These are phyloP conservation scores for Asterophora lycoperdoides DNA, from an alignment of 768 basidiomycete species.

Conservation along the genomic window DNA sequence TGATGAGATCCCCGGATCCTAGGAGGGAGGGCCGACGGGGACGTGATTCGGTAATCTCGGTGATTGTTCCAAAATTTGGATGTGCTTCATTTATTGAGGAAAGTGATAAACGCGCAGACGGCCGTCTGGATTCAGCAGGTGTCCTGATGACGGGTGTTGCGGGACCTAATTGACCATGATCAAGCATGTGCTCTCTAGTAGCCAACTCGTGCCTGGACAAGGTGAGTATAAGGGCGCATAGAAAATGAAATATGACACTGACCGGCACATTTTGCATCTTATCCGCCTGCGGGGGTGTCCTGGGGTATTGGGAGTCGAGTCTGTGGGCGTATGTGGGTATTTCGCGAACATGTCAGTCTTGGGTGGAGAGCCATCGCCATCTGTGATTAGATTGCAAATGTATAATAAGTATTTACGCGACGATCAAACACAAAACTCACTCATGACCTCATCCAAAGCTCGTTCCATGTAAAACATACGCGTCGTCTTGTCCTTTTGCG, in stretches of 20 bases:
- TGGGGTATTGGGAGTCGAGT: conserved; percentile 59
- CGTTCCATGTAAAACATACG: conserved; percentile 84
- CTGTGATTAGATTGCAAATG: conserved; percentile 32
- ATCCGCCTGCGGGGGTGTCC: conserved; percentile 54
- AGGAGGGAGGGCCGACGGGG: conserved; percentile 31
- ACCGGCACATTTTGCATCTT: conserved; percentile 92
- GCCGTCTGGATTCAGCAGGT: conserved; percentile 31
- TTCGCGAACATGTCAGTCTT: conserved; percentile 74
- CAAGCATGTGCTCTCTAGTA: conserved; percentile 89
- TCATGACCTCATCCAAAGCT: conserved; percentile 70
- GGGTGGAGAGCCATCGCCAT: conserved; percentile 67
- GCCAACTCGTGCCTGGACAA: conserved; percentile 71
- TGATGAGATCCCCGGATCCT: conserved; percentile 32
- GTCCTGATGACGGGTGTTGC: conserved; percentile 53
- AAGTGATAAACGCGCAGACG: conserved; percentile 15
- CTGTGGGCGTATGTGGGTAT: conserved; percentile 61
- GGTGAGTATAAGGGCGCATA: neutral
- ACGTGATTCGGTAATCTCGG: conserved; percentile 15
- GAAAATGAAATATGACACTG: conserved; percentile 9
- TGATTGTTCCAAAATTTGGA: conserved; percentile 19
- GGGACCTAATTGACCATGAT: conserved; percentile 77
- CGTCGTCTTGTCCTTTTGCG: conserved; percentile 61
- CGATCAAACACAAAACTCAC: conserved; percentile 40
- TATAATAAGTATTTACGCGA: conserved; percentile 14
- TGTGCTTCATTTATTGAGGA: conserved; percentile 23